Evolutionary conservation across 306 rosid genomes (phyloP), one percentile per base, ranked within the genome.

Genomic region (Chamaecrista fasciculata): DNA sequence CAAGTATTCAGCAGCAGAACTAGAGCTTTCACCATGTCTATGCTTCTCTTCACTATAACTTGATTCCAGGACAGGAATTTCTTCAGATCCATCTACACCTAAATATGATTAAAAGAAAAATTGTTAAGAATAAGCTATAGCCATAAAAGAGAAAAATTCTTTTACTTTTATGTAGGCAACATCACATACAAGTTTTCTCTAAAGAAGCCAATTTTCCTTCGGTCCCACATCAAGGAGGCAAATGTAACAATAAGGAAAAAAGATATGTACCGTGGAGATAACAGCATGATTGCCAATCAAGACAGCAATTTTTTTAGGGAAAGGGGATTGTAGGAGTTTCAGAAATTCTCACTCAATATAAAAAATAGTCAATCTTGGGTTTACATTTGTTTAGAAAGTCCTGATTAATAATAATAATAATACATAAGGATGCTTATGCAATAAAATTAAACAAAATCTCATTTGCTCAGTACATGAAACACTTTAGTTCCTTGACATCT

Each of bases 41-140:
- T 69, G 66, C 76, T 81, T 67, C 66, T 82, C 66, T 71, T 86
- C 86, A 4, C 82, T 73, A 92, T 86, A 83, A 53, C 78, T 82
- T 65, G 92, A 81, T 65, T 46, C 50, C 33, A 73, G 80, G 64
- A 40, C 69, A 9, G 94, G 75, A 64, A 47, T 65, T 70, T 71
- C 63, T 39, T 66, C 80, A 33, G 86, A 66, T 56, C 81, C 91
- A 71, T 83, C 94, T 86, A 73, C 69, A 77, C 50, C 66, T 61
- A 59, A 73, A 78, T 40, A 69, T 76, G 42, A 26, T 20, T n/a
- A n/a, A n/a, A n/a, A 53, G 4, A 71, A 31, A 16, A 29, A 69
- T 46, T 21, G 70, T 64, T 52, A 67, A 83, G 57, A 73, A 51
- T 57, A 65, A 42, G 56, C 15, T 53, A 71, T 20, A 64, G 23